Percentiles rank a stretch among this genome's conserved stretches.
phyloP scores from a whole-genome alignment of 2,329 filamentous ascomycete genomes.

The Fusarium mundagurra region DNA sequence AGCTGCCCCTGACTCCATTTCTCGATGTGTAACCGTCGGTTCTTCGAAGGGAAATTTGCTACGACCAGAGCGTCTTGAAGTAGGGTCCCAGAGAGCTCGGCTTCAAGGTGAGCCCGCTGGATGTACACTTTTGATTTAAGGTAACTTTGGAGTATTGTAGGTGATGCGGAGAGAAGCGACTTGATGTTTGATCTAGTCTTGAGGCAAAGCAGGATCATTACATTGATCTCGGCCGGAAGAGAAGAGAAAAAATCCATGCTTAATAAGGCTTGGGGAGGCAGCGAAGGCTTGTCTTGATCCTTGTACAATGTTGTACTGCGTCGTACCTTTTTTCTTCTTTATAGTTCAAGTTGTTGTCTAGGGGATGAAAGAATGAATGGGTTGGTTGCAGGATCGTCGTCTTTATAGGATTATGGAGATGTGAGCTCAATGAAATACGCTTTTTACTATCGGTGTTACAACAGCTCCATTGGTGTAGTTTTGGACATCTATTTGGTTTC shows the following conservation, averaged over 20 bases:
- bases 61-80: not conserved
- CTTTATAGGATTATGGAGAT: not conserved
- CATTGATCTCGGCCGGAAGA: not conserved
- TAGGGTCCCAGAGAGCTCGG: not conserved
- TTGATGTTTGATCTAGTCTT: not conserved
- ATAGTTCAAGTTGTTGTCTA: not conserved
- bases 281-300: not conserved
- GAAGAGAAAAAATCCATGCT: not conserved
- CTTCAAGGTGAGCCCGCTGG: not conserved
- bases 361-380: not conserved
- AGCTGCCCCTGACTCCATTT: not conserved
- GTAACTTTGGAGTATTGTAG: not conserved
- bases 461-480: too few species aligned
- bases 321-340: too few species aligned
- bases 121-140: not conserved
- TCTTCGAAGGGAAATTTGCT: not conserved
- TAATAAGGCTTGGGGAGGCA: not conserved
- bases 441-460: too few species aligned
- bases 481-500: too few species aligned
- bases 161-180: not conserved
- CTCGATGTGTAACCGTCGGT: accelerated
- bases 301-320: not conserved
- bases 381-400: not conserved
- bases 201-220: not conserved
- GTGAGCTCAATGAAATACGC: not conserved